These are phyloP conservation scores for Halophytophthora polymorphica DNA, from an alignment of 352 stramenopile species.

Conservation along the genomic window DNA sequence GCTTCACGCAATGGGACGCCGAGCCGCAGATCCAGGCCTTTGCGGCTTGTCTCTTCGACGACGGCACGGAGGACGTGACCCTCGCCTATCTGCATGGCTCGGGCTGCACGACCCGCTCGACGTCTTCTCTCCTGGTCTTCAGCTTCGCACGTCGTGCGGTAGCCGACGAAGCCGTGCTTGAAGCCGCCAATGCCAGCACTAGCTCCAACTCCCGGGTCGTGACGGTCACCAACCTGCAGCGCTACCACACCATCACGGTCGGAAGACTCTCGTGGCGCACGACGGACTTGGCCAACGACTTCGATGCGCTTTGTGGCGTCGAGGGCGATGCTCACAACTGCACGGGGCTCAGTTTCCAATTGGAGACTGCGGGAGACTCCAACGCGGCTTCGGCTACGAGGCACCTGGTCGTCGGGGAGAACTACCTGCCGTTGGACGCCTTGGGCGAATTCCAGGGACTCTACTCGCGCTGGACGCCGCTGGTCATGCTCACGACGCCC, in stretches of 20 bases:
- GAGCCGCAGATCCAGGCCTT: slow-evolving; percentile 40
- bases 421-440: slow-evolving; percentile 26
- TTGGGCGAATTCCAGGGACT: slow-evolving; percentile 37
- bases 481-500: slow-evolving; percentile 33
- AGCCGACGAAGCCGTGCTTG: slow-evolving; percentile 28
- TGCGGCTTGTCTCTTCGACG: slow-evolving; percentile 26
- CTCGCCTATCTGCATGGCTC: slow-evolving; percentile 23
- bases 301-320: slow-evolving; percentile 32
- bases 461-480: slow-evolving; percentile 35
- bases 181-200: slow-evolving; percentile 3
- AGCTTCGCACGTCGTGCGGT: slow-evolving; percentile 38
- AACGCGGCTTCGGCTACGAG: slow-evolving; percentile 3
- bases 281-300: slow-evolving; percentile 33
- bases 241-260: slow-evolving; percentile 45
- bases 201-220: slow-evolving; percentile 15
- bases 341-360: slow-evolving; percentile 31
- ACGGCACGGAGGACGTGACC: slow-evolving; percentile 29
- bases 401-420: slow-evolving; percentile 38
- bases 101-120: slow-evolving; percentile 19
- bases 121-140: slow-evolving; percentile 47
- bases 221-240: slow-evolving; percentile 34
- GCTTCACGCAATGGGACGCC: slow-evolving; percentile 20
- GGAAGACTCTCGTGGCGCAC: slow-evolving; percentile 34
- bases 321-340: slow-evolving; percentile 13
- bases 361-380: slow-evolving; percentile 16